Percentiles rank a stretch among this genome's conserved stretches.
phyloP scores from a whole-genome alignment of 306 rosid genomes.

The Lotus japonicus region DNA sequence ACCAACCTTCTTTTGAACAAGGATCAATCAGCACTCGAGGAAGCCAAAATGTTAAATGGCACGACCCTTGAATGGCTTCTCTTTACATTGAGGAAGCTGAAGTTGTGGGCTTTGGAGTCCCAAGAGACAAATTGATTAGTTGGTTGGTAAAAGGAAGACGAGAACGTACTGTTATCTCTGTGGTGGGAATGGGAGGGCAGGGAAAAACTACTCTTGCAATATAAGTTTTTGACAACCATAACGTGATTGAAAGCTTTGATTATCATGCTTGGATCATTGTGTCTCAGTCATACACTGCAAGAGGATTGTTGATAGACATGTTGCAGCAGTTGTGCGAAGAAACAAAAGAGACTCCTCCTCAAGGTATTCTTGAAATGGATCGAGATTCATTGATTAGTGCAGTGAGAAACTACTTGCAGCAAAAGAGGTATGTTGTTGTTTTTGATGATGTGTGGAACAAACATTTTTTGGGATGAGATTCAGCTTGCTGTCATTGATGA shows the following conservation, averaged over 20 bases:
- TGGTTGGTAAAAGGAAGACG: neutral
- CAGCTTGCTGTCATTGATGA: neutral
- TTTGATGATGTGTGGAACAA: conserved; percentile 5
- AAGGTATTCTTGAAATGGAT: neutral
- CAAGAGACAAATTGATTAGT: neutral
- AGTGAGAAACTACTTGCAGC: neutral
- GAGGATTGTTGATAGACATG: neutral
- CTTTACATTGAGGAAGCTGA: neutral
- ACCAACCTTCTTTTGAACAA: neutral
- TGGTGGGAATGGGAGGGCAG: neutral
- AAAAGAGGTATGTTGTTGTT: neutral
- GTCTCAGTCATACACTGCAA: neutral
- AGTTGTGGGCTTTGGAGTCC: neutral
- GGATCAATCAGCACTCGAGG: neutral
- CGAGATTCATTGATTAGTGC: neutral
- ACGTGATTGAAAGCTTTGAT: neutral
- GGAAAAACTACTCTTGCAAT: conserved; percentile 23
- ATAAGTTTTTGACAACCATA: neutral
- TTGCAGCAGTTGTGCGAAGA: neutral
- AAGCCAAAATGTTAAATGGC: neutral
- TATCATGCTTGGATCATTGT: neutral
- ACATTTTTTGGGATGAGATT: neutral
- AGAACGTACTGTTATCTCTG: neutral
- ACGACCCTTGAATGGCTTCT: neutral
- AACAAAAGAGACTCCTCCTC: neutral